Evolutionary conservation across 2,329 filamentous ascomycete species (phyloP).

Genomic region (Fusarium ambrosium): DNA sequence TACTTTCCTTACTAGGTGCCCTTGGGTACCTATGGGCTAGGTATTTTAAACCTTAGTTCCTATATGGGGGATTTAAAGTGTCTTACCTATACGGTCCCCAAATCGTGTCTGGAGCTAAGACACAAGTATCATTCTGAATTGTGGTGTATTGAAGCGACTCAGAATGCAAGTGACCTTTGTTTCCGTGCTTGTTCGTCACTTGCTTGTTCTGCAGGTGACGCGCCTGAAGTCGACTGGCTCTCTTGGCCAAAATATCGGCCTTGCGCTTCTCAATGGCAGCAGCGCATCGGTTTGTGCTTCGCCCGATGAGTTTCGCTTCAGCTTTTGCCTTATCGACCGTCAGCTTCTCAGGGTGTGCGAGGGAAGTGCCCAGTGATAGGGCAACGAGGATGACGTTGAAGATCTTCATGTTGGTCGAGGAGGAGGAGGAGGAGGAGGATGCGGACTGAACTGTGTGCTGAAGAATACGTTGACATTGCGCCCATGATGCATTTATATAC

Average conservation of each 20-base stretch:
- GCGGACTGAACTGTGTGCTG: no score
- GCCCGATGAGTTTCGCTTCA: conserved; percentile 16
- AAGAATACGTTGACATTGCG: neutral
- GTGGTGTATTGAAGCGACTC: neutral
- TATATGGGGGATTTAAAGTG: neutral
- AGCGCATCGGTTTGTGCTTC: conserved; percentile 24
- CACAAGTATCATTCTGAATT: neutral
- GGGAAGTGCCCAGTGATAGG: neutral
- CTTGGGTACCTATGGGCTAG: no score
- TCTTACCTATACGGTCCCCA: neutral
- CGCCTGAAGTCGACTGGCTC: conserved; percentile 12
- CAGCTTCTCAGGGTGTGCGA: neutral
- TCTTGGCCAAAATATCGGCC: conserved; percentile 17
- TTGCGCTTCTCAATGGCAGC: conserved; percentile 25
- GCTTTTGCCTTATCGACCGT: neutral
- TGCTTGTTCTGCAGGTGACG: conserved; percentile 9
- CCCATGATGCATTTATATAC: neutral
- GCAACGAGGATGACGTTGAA: neutral
- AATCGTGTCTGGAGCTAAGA: neutral
- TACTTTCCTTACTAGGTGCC: no score
- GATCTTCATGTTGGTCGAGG: neutral
- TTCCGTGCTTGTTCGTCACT: neutral
- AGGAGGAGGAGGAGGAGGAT: no score
- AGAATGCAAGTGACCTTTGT: neutral
- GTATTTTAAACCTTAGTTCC: no score